Evolutionary conservation across 257 asterid genomes (phyloP).

Genomic region (Nicotiana tabacum): DNA sequence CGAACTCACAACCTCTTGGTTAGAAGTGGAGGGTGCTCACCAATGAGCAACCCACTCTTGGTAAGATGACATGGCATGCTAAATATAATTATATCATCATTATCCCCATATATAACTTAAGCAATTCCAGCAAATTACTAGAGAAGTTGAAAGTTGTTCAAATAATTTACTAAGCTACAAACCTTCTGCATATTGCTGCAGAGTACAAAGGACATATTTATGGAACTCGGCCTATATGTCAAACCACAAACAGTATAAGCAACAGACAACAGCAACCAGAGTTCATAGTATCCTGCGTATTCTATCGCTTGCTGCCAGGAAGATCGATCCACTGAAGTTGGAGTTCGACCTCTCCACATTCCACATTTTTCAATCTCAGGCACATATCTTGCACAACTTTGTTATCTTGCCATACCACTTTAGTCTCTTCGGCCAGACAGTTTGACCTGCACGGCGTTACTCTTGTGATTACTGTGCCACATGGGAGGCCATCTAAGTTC

Average conservation of each 20-base stretch:
- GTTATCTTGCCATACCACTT: slow-evolving; percentile 43
- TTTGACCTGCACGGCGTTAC: slow-evolving; percentile 36
- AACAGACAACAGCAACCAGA: neutral
- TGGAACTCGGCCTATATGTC: neutral
- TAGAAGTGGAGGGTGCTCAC: no score
- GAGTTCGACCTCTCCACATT: slow-evolving; percentile 58
- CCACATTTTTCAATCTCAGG: slow-evolving; percentile 52
- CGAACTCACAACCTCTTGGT: no score
- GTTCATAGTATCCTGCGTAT: neutral
- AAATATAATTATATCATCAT: neutral
- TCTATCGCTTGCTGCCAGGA: neutral
- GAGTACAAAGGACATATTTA: neutral
- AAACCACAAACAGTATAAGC: neutral
- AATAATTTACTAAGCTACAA: neutral
- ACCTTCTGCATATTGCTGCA: neutral
- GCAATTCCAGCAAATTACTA: neutral
- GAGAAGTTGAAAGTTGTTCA: neutral
- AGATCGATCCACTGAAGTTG: slow-evolving; percentile 52
- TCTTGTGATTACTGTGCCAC: slow-evolving; percentile 41
- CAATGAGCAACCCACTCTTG: no score
- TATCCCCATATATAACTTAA: neutral
- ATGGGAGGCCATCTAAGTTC: slow-evolving; percentile 22
- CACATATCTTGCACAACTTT: slow-evolving; percentile 47
- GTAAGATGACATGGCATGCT: neutral
- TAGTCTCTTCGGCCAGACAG: slow-evolving; percentile 49